Base-by-base conservation (phyloP, 805 yeast genomes). In the Ogataea saltuana region DNA sequence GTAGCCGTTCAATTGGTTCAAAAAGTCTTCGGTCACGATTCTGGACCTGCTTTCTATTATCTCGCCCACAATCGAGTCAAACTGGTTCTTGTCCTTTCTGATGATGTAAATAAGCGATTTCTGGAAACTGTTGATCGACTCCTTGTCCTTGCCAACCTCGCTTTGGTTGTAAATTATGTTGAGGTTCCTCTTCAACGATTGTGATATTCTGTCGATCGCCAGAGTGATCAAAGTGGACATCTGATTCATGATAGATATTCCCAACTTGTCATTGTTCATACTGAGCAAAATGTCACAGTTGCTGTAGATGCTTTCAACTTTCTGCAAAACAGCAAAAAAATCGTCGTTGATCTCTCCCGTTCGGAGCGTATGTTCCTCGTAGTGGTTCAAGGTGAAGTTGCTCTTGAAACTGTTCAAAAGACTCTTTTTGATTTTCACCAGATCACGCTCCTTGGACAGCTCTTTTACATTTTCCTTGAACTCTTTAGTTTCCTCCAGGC, bases 21-120 rank as follows among this genome's bases (percentile, higher is more conserved):
- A 55, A 54, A 90, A 88, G 31, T 88, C 95, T 39, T 80, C 84
- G 4, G 78, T 65, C 4, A 88, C 66, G 4, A 66, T 63, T 48
- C 80, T 75, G 1, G 90, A 80, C 33, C 96, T 74, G n/a, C 81
- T 67, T n/a, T 79, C 80, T 1, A 81, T 71, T n/a, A 89, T 75
- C 28, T 75, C 80, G 17, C 71, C 70, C 20, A 88, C 71, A 23
- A 88, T 80, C 4, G 71, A 69, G 44, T 78, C 77, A 57, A 85
- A 81, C 49, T 70, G 71, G 20, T 72, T 74, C 23, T 75, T 60
- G 49, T 77, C 77, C 32, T 58, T 57, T 17, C 53, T 42, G 27
- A 59, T 46, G 16, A 65, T 54, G 46, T 58, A 64, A 8, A 60
- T 50, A 16, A 67, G 50, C 4, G 64, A 53, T 30, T 54, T 59